Percentiles rank a stretch among this genome's conserved stretches.
Evolutionary conservation across 2,329 filamentous ascomycete genomes (phyloP).

Genomic region (Fusarium sp.): DNA sequence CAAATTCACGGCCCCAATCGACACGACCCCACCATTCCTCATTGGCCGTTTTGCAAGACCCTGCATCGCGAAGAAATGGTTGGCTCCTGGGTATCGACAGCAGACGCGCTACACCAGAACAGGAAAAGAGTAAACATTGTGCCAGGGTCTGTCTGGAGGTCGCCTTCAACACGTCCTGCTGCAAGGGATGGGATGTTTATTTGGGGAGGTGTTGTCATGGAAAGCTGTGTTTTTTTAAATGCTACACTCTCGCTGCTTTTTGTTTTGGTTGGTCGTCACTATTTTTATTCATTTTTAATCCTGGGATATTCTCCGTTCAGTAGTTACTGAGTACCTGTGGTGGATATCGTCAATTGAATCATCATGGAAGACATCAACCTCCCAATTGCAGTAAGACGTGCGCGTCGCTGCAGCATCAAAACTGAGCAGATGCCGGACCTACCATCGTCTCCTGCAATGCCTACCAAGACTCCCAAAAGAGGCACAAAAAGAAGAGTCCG

Average conservation of each 20-base stretch:
- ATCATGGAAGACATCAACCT: slow-evolving; percentile 58
- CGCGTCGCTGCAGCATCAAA: slow-evolving; percentile 59
- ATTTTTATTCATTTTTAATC: background rate
- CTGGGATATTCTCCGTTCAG: background rate
- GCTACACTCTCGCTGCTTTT: slow-evolving; percentile 12
- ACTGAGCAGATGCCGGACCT: slow-evolving; percentile 45
- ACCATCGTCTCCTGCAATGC: slow-evolving; percentile 20
- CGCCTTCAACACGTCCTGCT: slow-evolving; percentile 23
- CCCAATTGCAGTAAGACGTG: slow-evolving; percentile 68
- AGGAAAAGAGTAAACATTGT: slow-evolving; percentile 63
- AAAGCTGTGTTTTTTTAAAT: slow-evolving; percentile 20
- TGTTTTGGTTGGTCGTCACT: background rate
- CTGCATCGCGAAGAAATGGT: slow-evolving; percentile 40
- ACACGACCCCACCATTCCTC: slow-evolving; percentile 7
- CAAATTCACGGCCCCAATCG: slow-evolving; percentile 42
- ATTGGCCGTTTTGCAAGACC: slow-evolving; percentile 42
- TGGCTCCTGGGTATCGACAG: slow-evolving; percentile 45
- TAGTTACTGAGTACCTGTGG: background rate
- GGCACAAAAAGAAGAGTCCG: slow-evolving; percentile 63
- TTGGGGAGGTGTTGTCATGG: slow-evolving; percentile 10
- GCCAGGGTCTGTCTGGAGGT: slow-evolving; percentile 29
- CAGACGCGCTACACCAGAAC: slow-evolving; percentile 53
- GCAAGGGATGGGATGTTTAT: slow-evolving; percentile 30
- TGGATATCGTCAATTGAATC: background rate
- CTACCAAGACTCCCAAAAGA: slow-evolving; percentile 50